Conservation (phyloP, 2,329 filamentous ascomycete genomes). For the Monosporascus sp. region DNA sequence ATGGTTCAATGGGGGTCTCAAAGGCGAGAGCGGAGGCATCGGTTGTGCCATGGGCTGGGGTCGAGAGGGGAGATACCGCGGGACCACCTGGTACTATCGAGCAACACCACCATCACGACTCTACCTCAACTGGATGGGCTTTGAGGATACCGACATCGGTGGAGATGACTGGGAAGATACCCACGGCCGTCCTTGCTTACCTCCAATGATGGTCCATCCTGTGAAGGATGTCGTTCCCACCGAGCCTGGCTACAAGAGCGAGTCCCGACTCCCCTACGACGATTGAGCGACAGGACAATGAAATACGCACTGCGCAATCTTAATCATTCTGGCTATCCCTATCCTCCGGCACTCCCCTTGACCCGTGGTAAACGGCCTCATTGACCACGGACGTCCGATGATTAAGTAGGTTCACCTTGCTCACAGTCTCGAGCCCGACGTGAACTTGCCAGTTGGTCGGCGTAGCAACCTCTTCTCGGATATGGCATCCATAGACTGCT, state of each 20-base stretch:
- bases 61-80: conserved; percentile 50
- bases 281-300: neutral
- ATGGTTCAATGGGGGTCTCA: conserved; percentile 56
- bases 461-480: too few species aligned
- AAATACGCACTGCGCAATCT: too few species aligned
- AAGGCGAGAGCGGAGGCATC: conserved; percentile 47
- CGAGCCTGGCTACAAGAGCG: conserved; percentile 35
- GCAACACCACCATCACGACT: conserved; percentile 51
- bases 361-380: too few species aligned
- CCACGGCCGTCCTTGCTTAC: conserved; percentile 53
- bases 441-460: too few species aligned
- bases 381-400: too few species aligned
- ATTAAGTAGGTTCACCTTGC: too few species aligned
- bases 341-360: too few species aligned
- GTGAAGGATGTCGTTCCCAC: conserved; percentile 54
- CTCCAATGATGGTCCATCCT: conserved; percentile 53
- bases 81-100: conserved; percentile 57
- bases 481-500: too few species aligned
- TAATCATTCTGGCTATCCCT: too few species aligned
- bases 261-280: conserved; percentile 33
- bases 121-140: conserved; percentile 60
- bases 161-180: conserved; percentile 50
- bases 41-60: conserved; percentile 56
- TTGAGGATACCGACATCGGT: conserved; percentile 48
- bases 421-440: too few species aligned